Conservation (phyloP, 202 grass and related monocot species). For the Zoysia matrella region DNA sequence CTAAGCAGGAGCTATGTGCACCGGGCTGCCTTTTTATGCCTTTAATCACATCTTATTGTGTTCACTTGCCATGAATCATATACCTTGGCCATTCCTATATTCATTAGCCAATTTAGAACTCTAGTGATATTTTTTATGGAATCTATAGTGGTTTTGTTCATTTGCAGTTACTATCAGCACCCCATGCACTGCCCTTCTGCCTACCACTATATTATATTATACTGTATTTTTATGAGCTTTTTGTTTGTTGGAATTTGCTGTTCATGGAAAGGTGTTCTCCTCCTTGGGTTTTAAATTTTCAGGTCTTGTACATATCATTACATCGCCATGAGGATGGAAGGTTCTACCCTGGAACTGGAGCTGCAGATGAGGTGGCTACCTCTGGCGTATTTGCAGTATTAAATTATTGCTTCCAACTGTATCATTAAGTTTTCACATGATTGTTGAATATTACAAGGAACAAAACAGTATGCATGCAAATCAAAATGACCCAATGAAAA, state of each 20-base stretch:
- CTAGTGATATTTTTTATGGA: too few species aligned
- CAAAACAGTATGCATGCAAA: not conserved
- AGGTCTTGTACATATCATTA: constrained; percentile 96
- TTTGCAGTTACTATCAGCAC: not conserved
- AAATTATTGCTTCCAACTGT: not conserved
- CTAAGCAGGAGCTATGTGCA: too few species aligned
- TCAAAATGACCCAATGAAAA: not conserved
- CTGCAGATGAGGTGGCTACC: constrained; percentile 78
- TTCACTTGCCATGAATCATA: not conserved
- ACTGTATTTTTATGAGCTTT: constrained; percentile 14
- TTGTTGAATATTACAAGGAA: constrained; percentile 28
- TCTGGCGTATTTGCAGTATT: constrained; percentile 9
- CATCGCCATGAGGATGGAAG: constrained; percentile 94
- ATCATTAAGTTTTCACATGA: not conserved
- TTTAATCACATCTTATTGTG: constrained; percentile 5
- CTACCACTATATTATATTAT: not conserved
- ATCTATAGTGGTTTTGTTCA: not conserved
- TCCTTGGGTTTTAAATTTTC: constrained; percentile 22
- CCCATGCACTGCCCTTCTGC: not conserved
- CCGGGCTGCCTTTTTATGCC: not conserved
- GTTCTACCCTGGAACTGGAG: constrained; percentile 97
- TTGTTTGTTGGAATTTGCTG: constrained; percentile 7
- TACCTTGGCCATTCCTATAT: not conserved
- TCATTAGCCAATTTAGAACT: not conserved
- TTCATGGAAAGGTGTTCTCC: constrained; percentile 21